Conservation (phyloP, 1,139 yeast genomes). For the Pichia sp. region DNA sequence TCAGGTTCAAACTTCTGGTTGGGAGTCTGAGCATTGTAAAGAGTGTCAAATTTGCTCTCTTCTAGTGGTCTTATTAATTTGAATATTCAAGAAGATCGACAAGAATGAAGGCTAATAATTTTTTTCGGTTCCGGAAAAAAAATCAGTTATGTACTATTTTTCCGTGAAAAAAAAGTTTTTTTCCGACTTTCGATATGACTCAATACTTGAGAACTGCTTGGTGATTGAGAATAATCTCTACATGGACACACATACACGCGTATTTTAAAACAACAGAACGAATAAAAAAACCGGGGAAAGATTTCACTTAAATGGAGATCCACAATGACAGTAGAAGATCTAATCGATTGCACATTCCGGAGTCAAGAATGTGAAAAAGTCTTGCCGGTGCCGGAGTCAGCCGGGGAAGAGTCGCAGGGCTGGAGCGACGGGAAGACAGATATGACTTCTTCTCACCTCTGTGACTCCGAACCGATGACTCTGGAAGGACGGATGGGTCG, state of each 20-base stretch:
- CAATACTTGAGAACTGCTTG: background rate
- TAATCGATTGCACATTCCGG: background rate
- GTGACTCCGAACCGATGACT: background rate
- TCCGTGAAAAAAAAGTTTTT: background rate
- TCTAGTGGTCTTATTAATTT: no score
- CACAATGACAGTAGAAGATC: background rate
- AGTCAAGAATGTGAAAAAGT: background rate
- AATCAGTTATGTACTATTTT: background rate
- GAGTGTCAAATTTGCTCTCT: no score
- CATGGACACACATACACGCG: background rate
- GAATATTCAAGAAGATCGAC: no score
- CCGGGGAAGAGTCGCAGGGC: background rate
- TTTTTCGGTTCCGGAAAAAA: no score
- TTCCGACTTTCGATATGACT: background rate
- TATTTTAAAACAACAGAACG: background rate
- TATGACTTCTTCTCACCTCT: background rate
- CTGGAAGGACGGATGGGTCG: background rate
- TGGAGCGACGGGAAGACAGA: background rate
- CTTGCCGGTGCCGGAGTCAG: background rate
- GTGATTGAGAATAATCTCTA: background rate
- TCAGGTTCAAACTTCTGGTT: slow-evolving; percentile 9
- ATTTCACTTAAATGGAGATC: background rate
- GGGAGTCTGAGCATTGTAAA: slow-evolving; percentile 21
- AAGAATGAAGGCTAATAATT: background rate
- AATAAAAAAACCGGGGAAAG: background rate